Conservation (phyloP, 1,139 yeast species). For the Zygoascus sp. region DNA sequence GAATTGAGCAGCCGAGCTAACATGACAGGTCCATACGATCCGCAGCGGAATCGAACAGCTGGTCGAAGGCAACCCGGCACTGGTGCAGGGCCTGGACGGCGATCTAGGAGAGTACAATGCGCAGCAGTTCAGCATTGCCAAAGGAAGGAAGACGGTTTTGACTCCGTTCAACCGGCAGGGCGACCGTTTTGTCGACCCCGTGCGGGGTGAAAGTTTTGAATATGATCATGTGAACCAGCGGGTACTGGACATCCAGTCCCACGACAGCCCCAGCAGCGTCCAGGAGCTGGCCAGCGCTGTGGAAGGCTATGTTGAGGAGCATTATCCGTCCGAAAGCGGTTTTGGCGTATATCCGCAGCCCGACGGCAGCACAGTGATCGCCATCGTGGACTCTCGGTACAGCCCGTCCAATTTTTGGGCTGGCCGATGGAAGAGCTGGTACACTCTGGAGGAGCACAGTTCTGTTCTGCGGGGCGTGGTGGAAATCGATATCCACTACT, state of each 20-base stretch:
- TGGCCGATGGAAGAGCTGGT: conserved; percentile 81
- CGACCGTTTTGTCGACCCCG: conserved; percentile 46
- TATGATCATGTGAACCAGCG: conserved; percentile 51
- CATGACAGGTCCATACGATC: conserved; percentile 7
- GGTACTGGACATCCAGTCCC: conserved; percentile 44
- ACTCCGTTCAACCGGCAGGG: conserved; percentile 46
- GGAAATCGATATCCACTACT: conserved; percentile 78
- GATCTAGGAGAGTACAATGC: conserved; percentile 45
- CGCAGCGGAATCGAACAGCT: conserved; percentile 32
- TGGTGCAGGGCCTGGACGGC: conserved; percentile 28
- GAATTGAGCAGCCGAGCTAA: conserved; percentile 14
- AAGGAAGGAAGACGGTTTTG: conserved; percentile 35
- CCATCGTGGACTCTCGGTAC: conserved; percentile 67
- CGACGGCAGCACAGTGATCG: conserved; percentile 44
- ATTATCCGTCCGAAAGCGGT: conserved; percentile 44
- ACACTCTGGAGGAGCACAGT: conserved; percentile 40
- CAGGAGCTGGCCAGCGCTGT: conserved; percentile 30
- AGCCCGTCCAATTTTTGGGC: conserved; percentile 81
- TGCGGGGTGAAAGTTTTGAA: conserved; percentile 49
- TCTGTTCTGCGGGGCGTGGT: conserved; percentile 50
- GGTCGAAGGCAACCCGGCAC: conserved; percentile 33
- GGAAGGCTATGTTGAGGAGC: conserved; percentile 39
- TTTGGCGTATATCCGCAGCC: conserved; percentile 51
- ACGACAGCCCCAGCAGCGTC: conserved; percentile 20
- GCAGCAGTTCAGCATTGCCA: conserved; percentile 40